Base-by-base conservation (phyloP, 2,329 filamentous ascomycete species). In the Didymella exigua region DNA sequence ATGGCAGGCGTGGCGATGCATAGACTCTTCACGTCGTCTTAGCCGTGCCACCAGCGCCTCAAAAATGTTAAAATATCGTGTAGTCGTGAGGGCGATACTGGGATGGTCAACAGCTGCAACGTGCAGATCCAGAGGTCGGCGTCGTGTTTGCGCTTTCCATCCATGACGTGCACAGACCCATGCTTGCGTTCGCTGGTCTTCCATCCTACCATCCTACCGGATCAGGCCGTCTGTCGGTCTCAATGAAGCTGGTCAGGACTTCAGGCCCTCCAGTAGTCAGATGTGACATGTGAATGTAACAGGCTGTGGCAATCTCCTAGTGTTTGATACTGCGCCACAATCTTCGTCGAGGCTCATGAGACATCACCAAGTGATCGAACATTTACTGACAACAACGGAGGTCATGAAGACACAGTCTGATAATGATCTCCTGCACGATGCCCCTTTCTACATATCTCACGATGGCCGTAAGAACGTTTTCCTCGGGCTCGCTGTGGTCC, bases 401-500 rank as follows among this genome's bases (percentile, higher is more conserved):
- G 5, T 4, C 14, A 13, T 10, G 14, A 31, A 31, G 14, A 11
- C 4, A n/a, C 4, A 13, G 13, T 3, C 67, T 66, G 2, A 56
- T 54, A 13, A 71, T 49, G 2, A 64, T 66, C 5, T 77, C 75
- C 0, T 79, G 78, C 0, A 75, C 76, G 9, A 65, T 49, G 1
- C 60, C 62, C n/a, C 67, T 56, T 47, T 70, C 78, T 5, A 80
- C 77, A 77, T 77, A 80, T 5, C 69, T 63, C 6, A 79, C 77
- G 2, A 82, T 66, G 0, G 77, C 74, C 16, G 76, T 70, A 10
- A 82, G 60, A 0, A 81, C 73, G 21, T 82, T 82, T 7, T 74
- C 60, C 5, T 69, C 16, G 65, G 26, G 6, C 41, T 44, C 18
- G 18, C 27, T 19, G 18, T 33, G 6, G 21, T 24, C 11, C 29